A percentile compares a stretch with the other conserved stretches of the same genome.
phyloP scores from a whole-genome alignment of 192 early-diverging fungal genomes.

The Polychytrium aggregatum region DNA sequence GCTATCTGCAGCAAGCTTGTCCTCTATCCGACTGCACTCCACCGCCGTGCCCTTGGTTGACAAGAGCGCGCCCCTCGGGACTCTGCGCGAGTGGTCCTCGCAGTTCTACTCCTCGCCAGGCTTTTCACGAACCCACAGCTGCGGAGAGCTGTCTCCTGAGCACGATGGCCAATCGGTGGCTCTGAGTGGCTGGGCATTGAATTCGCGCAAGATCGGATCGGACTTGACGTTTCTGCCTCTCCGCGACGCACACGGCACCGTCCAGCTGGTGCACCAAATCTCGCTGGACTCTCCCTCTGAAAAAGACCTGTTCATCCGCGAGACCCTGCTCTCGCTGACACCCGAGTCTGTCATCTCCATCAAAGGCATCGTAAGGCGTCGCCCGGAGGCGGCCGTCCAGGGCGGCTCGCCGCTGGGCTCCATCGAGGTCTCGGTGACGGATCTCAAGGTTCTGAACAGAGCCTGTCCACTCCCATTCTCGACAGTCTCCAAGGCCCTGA shows the following conservation, averaged over 20 bases:
- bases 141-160: slow-evolving; percentile 49
- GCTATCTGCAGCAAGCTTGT: no score
- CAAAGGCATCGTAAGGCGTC: slow-evolving; percentile 46
- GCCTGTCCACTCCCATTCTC: slow-evolving; percentile 52
- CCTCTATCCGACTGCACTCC: no score
- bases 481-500: slow-evolving; percentile 36
- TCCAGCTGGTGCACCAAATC: slow-evolving; percentile 56
- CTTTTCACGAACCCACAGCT: slow-evolving; percentile 56
- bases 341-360: slow-evolving; percentile 65
- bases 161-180: slow-evolving; percentile 55
- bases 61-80: no score
- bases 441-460: slow-evolving; percentile 55
- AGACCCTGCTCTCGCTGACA: slow-evolving; percentile 38
- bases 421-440: slow-evolving; percentile 59
- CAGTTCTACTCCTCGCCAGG: not conserved
- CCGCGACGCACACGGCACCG: slow-evolving; percentile 62
- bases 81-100: no score
- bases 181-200: slow-evolving; percentile 62
- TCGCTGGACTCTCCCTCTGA: slow-evolving; percentile 1
- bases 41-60: no score
- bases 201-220: slow-evolving; percentile 50
- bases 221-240: slow-evolving; percentile 66
- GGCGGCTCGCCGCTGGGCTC: slow-evolving; percentile 33
- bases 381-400: slow-evolving; percentile 24
- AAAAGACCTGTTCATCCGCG: slow-evolving; percentile 6